Base-by-base conservation (phyloP, 2,329 filamentous ascomycete species). In the Colletotrichum sp. region DNA sequence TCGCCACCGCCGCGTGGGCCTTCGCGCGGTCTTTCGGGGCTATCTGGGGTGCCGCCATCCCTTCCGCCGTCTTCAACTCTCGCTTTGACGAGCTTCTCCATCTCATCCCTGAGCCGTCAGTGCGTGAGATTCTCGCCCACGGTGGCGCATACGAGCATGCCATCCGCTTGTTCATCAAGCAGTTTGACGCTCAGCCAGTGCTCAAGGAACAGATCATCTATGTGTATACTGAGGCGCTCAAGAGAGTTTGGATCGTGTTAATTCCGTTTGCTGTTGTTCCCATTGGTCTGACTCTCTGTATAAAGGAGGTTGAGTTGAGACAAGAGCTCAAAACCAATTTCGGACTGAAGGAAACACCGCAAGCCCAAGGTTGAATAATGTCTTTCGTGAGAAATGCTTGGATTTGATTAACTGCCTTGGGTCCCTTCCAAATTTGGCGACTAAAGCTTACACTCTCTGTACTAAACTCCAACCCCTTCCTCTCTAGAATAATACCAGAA, bases 11-110 rank as follows among this genome's bases (percentile, higher is more conserved):
- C 5, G 82, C 84, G 70, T 84, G 80, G 74, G 77, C 78, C 5
- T 87, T 86, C 75, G 79, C 84, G 70, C 80, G 85, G 16, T 81
- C 79, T 34, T 81, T 87, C n/a, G 86, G 86, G 1, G 79, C 81
- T 34, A 82, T 84, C 8, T 81, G 86, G 52, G 85, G 85, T n/a
- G 81, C 86, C 3, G 81, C 83, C 0, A 80, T 87, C 10, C 82
- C 81, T 4, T 80, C 80, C 0, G 78, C 80, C 7, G 81, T 86
- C 26, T 86, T 86, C 76, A 75, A 79, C 21, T 77, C 16, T 4
- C 65, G 65, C 7, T 26, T 38, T 4, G 62, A 65, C 18, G 13
- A 32, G 38, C 21, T 65, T 24, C 36, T 28, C 2, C n/a, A 24
- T 18, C 13, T 9, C 9, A 30, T 65, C 6, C 24, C 62, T 8